Conservation (phyloP, 441 rosid species). For the Geranium incanum region DNA sequence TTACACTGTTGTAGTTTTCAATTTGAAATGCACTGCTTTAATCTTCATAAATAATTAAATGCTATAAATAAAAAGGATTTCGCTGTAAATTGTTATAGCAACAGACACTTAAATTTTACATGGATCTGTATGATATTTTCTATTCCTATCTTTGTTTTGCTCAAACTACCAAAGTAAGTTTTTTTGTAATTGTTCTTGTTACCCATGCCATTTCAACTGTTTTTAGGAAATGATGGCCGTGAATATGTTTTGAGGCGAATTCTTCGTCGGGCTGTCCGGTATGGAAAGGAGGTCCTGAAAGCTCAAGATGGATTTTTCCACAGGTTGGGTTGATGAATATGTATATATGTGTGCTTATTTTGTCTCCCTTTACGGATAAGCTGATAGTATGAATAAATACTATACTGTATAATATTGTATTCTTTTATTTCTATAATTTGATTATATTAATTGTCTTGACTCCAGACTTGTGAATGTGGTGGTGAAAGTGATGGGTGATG, state of each 20-base stretch:
- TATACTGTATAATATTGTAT: no score
- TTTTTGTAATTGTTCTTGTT: slow-evolving; percentile 18
- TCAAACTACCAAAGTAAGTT: no score
- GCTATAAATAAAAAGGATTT: no score
- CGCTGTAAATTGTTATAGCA: neutral
- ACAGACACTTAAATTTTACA: neutral
- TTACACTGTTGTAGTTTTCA: neutral
- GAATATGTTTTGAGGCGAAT: slow-evolving; percentile 94
- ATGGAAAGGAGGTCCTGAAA: slow-evolving; percentile 82
- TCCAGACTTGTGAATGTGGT: slow-evolving; percentile 72
- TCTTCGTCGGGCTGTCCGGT: slow-evolving; percentile 98
- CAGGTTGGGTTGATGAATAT: slow-evolving; percentile 41
- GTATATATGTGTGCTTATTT: neutral
- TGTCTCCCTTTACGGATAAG: no score
- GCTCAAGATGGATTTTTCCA: slow-evolving; percentile 89
- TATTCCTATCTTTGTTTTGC: neutral
- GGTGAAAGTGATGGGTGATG: slow-evolving; percentile 68
- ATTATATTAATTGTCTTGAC: no score
- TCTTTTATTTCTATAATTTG: no score
- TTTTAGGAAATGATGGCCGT: slow-evolving; percentile 82
- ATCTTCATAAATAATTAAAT: neutral
- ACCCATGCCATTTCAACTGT: slow-evolving; percentile 14
- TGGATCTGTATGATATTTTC: neutral
- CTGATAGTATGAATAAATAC: no score
- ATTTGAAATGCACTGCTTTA: neutral